phyloP scores from a whole-genome alignment of 2,329 filamentous ascomycete species.

The Colletotrichum brevisporum region DNA sequence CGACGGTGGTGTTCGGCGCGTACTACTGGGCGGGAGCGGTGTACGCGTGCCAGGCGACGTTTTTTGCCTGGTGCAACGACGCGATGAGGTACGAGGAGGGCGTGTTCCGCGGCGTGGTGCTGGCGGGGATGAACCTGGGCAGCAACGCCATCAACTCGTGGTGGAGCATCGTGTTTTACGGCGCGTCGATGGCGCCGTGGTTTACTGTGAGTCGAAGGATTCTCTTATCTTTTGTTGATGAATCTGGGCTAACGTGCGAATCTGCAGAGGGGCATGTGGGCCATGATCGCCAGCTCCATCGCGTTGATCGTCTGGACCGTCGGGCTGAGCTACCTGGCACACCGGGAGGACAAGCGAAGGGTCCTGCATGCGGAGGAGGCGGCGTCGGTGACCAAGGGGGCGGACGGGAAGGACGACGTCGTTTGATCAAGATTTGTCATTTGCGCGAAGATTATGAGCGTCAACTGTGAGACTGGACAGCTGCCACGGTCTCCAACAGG shows the following conservation, averaged over 20 bases:
- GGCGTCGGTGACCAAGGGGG: conserved; percentile 18
- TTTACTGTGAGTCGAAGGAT: conserved; percentile 66
- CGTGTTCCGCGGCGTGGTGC: conserved; percentile 74
- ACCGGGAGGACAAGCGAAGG: conserved; percentile 28
- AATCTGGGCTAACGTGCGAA: neutral
- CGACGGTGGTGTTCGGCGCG: conserved; percentile 71
- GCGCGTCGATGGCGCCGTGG: conserved; percentile 75
- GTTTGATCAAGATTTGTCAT: too few relatives aligned
- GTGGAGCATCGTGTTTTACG: conserved; percentile 82
- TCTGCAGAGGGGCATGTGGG: conserved; percentile 76
- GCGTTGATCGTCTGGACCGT: conserved; percentile 72
- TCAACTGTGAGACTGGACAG: neutral
- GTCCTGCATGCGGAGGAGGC: conserved; percentile 25
- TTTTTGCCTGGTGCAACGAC: conserved; percentile 84
- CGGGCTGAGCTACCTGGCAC: conserved; percentile 61
- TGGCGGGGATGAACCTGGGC: conserved; percentile 80
- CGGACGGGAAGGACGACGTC: conserved; percentile 23
- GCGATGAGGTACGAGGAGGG: conserved; percentile 75
- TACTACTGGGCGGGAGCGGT: conserved; percentile 80
- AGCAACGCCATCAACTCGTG: conserved; percentile 79
- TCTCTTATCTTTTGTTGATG: too few relatives aligned
- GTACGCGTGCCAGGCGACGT: conserved; percentile 81
- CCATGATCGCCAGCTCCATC: conserved; percentile 77
- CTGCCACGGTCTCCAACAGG: too few relatives aligned
- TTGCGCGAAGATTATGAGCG: too few relatives aligned